A percentile compares a stretch with the other conserved stretches of the same genome.
Conservation (phyloP, 257 asterid genomes). For the Forsythia suspensa region DNA sequence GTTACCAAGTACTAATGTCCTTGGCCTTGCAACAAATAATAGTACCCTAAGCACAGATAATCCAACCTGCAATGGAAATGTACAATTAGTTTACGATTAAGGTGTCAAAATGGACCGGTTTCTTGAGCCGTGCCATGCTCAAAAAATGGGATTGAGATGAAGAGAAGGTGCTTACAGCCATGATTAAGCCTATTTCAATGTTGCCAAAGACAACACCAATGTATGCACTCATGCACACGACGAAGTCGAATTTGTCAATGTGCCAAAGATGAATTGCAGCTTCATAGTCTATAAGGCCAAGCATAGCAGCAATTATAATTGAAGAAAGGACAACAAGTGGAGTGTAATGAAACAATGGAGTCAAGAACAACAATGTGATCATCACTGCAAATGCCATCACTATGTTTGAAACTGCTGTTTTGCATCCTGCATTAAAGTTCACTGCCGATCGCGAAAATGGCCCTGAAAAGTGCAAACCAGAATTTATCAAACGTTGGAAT, state of each 20-base stretch:
- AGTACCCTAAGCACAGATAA: slow-evolving; percentile 70
- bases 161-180: slow-evolving; percentile 55
- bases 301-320: slow-evolving; percentile 89
- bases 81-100: neutral
- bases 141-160: neutral
- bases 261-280: slow-evolving; percentile 90
- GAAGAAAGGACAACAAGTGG: slow-evolving; percentile 86
- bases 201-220: slow-evolving; percentile 80
- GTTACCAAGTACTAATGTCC: slow-evolving; percentile 76
- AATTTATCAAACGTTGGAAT: neutral
- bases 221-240: slow-evolving; percentile 79
- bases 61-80: slow-evolving; percentile 48
- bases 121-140: neutral
- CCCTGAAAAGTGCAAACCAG: slow-evolving; percentile 37
- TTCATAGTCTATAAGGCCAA: slow-evolving; percentile 86
- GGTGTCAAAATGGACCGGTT: neutral
- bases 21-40: slow-evolving; percentile 86
- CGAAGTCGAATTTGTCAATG: slow-evolving; percentile 83
- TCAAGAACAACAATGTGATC: slow-evolving; percentile 70
- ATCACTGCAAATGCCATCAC: slow-evolving; percentile 92
- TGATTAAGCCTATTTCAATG: slow-evolving; percentile 71
- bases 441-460: slow-evolving; percentile 96
- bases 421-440: slow-evolving; percentile 97
- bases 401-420: slow-evolving; percentile 90
- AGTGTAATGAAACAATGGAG: slow-evolving; percentile 87